A percentile compares a stretch with the other conserved stretches of the same genome.
Evolutionary conservation across 805 yeast species (phyloP).

Genomic region (Kluyveromyces siamensis): DNA sequence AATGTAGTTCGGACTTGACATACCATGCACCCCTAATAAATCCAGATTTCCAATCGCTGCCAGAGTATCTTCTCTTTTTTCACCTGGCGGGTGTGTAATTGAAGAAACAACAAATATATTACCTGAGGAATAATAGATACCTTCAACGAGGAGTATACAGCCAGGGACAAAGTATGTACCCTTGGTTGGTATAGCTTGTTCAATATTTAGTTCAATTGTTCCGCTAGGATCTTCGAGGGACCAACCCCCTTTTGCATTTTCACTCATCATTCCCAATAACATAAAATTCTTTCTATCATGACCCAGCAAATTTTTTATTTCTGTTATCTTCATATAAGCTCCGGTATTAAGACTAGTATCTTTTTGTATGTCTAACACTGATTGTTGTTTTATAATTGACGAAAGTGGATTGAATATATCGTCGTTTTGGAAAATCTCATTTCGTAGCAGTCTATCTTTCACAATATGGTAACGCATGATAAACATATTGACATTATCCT

Average conservation of each 20-base stretch:
- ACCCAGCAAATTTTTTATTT: constrained; percentile 79
- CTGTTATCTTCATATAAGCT: constrained; percentile 42
- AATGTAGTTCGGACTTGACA: constrained; percentile 25
- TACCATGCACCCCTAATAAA: constrained; percentile 41
- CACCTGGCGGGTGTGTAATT: constrained; percentile 84
- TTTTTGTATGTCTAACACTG: constrained; percentile 1
- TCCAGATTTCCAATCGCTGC: constrained; percentile 77
- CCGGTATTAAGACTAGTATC: constrained; percentile 3
- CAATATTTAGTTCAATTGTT: constrained; percentile 54
- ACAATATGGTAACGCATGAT: constrained; percentile 51
- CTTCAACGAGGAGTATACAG: constrained; percentile 72
- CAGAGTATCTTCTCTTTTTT: constrained; percentile 52
- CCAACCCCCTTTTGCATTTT: constrained; percentile 58
- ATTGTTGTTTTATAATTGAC: constrained; percentile 15
- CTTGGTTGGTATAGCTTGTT: constrained; percentile 50
- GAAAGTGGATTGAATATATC: constrained; percentile 29
- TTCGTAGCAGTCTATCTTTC: constrained; percentile 64
- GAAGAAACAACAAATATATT: constrained; percentile 64
- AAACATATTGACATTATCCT: constrained; percentile 34
- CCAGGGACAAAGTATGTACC: constrained; percentile 68
- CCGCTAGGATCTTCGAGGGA: constrained; percentile 78
- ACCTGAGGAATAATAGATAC: constrained; percentile 65
- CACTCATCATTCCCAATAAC: constrained; percentile 66
- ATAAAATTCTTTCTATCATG: constrained; percentile 69
- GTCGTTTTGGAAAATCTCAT: constrained; percentile 55